Evolutionary conservation across 2,329 filamentous ascomycete species (phyloP).

Genomic region (Diaporthe sp.): DNA sequence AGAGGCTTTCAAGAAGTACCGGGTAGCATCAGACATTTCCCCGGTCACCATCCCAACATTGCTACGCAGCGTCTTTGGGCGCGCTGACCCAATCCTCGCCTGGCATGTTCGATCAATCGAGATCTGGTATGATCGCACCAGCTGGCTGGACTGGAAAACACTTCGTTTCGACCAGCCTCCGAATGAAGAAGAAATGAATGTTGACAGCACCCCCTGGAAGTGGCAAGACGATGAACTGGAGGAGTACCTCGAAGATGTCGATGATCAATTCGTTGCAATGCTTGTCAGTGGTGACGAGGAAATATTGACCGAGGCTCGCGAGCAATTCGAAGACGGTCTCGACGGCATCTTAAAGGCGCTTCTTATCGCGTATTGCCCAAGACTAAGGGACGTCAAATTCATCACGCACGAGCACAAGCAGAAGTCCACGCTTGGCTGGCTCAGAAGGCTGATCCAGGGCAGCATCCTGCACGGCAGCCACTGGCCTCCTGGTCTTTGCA

Average conservation of each 20-base stretch:
- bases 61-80: neutral
- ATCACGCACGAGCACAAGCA: conserved; percentile 2
- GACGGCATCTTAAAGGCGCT: conserved; percentile 3
- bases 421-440: conserved; percentile 6
- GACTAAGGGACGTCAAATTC: conserved; percentile 5
- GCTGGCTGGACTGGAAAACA: neutral
- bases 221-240: neutral
- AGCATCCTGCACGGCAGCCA: neutral
- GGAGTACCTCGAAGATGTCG: neutral
- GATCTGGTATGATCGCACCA: conserved; percentile 3
- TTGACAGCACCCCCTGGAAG: neutral
- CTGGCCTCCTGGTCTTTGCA: conserved; percentile 3
- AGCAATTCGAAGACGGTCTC: neutral
- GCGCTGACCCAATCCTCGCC: conserved; percentile 5
- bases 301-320: neutral
- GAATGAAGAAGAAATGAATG: neutral
- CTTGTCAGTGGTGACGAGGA: neutral
- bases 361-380: conserved; percentile 3
- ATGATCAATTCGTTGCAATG: neutral
- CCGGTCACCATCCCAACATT: neutral
- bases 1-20: neutral
- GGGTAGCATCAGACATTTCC: conserved; percentile 1
- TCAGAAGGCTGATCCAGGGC: neutral
- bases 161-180: neutral
- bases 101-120: neutral